Evolutionary conservation across 2,329 filamentous ascomycete genomes (phyloP), one percentile per base, ranked within the genome.

Genomic region (Penicillium sp.): DNA sequence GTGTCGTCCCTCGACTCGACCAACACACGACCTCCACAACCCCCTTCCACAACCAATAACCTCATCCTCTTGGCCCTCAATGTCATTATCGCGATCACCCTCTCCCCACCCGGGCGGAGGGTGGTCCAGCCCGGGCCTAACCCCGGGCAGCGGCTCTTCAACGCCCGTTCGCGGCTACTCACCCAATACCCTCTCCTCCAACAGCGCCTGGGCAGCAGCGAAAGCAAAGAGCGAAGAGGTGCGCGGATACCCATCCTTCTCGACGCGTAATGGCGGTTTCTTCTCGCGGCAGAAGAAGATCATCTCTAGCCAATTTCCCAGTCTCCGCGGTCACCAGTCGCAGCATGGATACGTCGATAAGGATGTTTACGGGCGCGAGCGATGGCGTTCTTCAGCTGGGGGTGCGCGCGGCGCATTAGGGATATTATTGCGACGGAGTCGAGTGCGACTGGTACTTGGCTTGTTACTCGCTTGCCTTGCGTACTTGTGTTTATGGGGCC

Each of bases 81-180:
- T 96, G 92, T 89, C 89, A 61, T 77, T 93, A 57, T 94, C 91
- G 61, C 86, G 91, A 75, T 95, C 90, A 68, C 90, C 92, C 44
- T 96, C 91, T 49, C 93, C 92, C 56, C 83, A 85, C 57, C 88
- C 86, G 55, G 88, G 89, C 65, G 91, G 90, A 68, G 91, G 91
- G 63, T 97, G 93, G 92, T 85, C 90, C 50, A 94, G 88, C 74
- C 91, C 89, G 49, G 90, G 87, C 58, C 81, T 90, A 68, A 88
- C 84, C 67, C 85, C 88, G 54, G 85, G 84, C 52, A 90, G 87
- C 70, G 87, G 87, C 55, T 82, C 83, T 60, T 84, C 84, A 30
- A 91, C 86, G 68, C 88, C 89, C 24, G n/a, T n/a, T 17, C 61
- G 76, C 74, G 66, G 80, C 73, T 58, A 58, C 34, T 62, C 67